Conservation (phyloP, 176 grass and related monocot genomes). For the Cenchrus fungigraminus region DNA sequence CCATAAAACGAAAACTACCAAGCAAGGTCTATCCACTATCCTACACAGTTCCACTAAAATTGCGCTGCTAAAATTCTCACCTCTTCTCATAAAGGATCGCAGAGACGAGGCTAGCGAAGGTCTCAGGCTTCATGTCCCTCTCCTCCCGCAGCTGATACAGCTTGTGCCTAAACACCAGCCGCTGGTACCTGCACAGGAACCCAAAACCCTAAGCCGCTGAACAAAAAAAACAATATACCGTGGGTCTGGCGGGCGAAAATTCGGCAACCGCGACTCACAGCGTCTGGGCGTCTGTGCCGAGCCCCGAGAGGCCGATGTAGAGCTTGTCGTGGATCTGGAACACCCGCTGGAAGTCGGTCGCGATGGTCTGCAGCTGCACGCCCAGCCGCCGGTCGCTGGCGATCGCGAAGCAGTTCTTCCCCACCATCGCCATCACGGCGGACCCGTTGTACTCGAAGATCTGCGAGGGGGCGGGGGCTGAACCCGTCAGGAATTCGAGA, state of each 20-base stretch:
- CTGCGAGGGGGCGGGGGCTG: neutral
- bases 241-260: neutral
- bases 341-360: constrained; percentile 91
- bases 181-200: constrained; percentile 64
- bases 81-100: constrained; percentile 96
- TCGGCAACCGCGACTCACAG: constrained; percentile 51
- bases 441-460: constrained; percentile 99
- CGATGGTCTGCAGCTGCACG: constrained; percentile 92
- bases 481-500: constrained; percentile 9
- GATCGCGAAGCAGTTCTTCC: constrained; percentile 98
- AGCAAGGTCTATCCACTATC: neutral
- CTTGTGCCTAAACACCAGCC: constrained; percentile 92
- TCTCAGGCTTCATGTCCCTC: constrained; percentile 98
- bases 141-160: constrained; percentile 96
- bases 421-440: constrained; percentile 97
- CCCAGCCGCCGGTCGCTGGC: constrained; percentile 88
- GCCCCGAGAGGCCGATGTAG: constrained; percentile 92
- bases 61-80: constrained; percentile 23
- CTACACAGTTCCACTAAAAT: neutral
- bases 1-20: too few relatives aligned
- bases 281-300: constrained; percentile 88
- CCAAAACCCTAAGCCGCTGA: constrained; percentile 31
- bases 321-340: constrained; percentile 96
- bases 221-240: neutral
- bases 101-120: constrained; percentile 96